Evolutionary conservation across 2,329 filamentous ascomycete species (phyloP).

Genomic region (Sclerotinia subarctica): DNA sequence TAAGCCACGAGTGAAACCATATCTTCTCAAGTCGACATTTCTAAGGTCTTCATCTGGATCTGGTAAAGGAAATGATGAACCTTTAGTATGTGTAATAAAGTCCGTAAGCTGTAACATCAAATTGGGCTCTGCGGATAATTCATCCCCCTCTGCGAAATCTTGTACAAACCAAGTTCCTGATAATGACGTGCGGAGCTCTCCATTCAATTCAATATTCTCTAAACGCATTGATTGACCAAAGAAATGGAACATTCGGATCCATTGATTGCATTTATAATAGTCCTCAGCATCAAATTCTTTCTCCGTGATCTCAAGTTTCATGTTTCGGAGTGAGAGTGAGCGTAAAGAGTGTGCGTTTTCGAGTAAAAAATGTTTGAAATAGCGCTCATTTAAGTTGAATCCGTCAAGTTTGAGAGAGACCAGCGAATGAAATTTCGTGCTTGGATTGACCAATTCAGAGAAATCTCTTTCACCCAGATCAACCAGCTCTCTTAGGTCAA

Average conservation of each 20-base stretch:
- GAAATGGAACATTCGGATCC: conserved; percentile 7
- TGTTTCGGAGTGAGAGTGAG: neutral
- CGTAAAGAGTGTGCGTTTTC: neutral
- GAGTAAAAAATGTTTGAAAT: neutral
- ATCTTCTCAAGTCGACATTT: neutral
- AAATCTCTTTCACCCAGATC: neutral
- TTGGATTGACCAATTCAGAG: neutral
- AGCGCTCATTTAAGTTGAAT: neutral
- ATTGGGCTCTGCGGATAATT: neutral
- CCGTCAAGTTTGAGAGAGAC: neutral
- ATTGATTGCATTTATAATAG: neutral
- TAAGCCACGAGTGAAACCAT: neutral
- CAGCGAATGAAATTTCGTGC: neutral
- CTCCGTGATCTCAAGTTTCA: neutral
- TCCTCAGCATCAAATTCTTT: neutral
- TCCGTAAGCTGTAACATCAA: neutral
- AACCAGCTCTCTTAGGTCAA: neutral
- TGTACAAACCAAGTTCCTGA: neutral
- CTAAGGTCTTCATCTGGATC: neutral
- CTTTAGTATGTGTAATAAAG: neutral
- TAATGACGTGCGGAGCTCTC: neutral
- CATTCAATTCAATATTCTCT: neutral
- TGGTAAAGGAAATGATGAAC: neutral
- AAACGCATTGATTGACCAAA: neutral
- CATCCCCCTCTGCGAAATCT: neutral